Evolutionary conservation across 805 yeast genomes (phyloP), one percentile per base, ranked within the genome.

Genomic region (Pichia nanzhaoensis): DNA sequence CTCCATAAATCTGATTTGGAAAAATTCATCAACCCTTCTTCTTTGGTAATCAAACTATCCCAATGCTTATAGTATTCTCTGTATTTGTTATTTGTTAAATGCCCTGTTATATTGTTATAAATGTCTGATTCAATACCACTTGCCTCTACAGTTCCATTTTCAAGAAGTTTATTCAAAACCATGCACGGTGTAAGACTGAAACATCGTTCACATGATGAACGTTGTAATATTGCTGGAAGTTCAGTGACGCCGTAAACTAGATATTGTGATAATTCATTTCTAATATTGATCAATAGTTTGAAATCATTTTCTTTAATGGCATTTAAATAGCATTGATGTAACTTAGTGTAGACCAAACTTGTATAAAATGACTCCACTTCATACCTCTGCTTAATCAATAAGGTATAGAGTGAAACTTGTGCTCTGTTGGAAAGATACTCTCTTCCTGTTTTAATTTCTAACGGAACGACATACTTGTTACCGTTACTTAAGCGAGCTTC

Each of bases 371-470:
- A 75, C 19, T 83, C 81, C 36, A 84, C 65, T 34, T 78, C 82
- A 60, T 91, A 91, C 21, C 95, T 67, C 51, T 93, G 98, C 39
- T 79, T 78, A 55, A 88, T 73, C 46, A 93, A 64, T 14, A 91
- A 64, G 0, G 95, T 80, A 58, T 93, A 93, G 6, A 93, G 66
- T 0, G 90, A 73, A 0, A 93, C 83, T 60, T 93, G 99, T 0
- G 95, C 95, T 41, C 84, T 79, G 60, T 93, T 96, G 3, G 82
- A 63, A 5, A 82, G 60, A 33, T 78, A 70, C 39, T 76, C 78
- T 28, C 71, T 64, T 0, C 98, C 96, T 0, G 98, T 88, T 59
- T 93, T 93, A 47, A 93, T 78, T 59, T 93, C 99, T 66, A 93
- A 68, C 0, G 97, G 98, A 1, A 80, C 73, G 12, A 88, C 71